Conservation (phyloP, 1,284 basidiomycete genomes). For the Inonotus hispidus region DNA sequence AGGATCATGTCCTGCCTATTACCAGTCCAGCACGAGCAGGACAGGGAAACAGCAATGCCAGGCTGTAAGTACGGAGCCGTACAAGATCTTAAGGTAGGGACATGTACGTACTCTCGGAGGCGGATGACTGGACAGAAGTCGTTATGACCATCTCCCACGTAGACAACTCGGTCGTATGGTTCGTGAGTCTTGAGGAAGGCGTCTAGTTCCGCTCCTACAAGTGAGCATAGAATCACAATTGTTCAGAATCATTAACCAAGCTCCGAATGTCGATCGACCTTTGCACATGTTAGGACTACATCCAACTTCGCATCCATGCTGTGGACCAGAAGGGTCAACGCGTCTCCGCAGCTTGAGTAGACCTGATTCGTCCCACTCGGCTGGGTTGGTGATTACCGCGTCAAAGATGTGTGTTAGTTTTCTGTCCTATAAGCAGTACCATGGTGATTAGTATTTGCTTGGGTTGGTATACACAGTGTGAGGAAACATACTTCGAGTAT, state of each 20-base stretch:
- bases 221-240: background rate
- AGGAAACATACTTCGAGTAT: slow-evolving; percentile 64
- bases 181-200: slow-evolving; percentile 71
- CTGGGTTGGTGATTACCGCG: slow-evolving; percentile 91
- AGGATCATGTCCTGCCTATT: slow-evolving; percentile 70
- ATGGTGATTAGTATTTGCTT: background rate
- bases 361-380: slow-evolving; percentile 71
- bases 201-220: slow-evolving; percentile 81
- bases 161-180: slow-evolving; percentile 81
- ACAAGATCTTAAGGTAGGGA: background rate
- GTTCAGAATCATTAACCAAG: background rate
- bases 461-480: background rate
- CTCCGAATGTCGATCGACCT: slow-evolving; percentile 41
- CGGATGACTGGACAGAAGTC: slow-evolving; percentile 92
- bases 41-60: slow-evolving; percentile 1
- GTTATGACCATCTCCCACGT: slow-evolving; percentile 93
- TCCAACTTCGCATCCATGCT: slow-evolving; percentile 84
- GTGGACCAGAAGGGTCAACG: slow-evolving; percentile 69
- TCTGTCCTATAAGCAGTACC: slow-evolving; percentile 35
- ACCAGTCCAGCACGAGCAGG: background rate
- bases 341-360: slow-evolving; percentile 75
- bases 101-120: slow-evolving; percentile 55
- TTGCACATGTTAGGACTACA: slow-evolving; percentile 99
- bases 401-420: slow-evolving; percentile 76
- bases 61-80: background rate